Evolutionary conservation across 2,329 filamentous ascomycete genomes (phyloP), one percentile per base, ranked within the genome.

Genomic region (Colletotrichum musicola): DNA sequence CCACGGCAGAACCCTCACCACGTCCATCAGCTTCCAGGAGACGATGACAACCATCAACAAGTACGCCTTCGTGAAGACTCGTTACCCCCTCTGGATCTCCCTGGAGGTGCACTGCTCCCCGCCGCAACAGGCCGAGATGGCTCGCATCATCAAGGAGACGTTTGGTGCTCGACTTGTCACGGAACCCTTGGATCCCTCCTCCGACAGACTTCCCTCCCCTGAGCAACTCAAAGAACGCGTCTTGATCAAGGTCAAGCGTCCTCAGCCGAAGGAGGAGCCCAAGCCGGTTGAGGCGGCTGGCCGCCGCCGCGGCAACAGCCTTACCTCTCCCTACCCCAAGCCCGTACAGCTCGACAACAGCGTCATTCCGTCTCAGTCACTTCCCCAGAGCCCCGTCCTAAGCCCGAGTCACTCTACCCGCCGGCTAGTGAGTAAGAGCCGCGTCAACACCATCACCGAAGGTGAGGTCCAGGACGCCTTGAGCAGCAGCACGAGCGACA

Each of bases 1-100:
- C 70, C 96, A 99, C 75, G 96, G 96, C 25, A 90, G 91, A 67
- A 97, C 95, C 0, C 86, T 97, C 80, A 98, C 96, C 0, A 95
- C 90, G 13, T 91, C 93, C 67, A 94, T 98, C 63, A 89, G 93
- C 44, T 99, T 99, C 81, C 88, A 90, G 53, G 95, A 98, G 79
- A 95, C 95, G 71, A 94, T 99, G 81, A 92, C 91, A 27, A 94
- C 95, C 58, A 96, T 99, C 78, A 93, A 95, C 80, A 95, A 95
- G 77, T 98, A 98, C 77, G 96, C 96, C 2, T 99, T 99, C 76
- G 86, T 90, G 72, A 91, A 92, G 64, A 94, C 93, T n/a, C 88
- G 88, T 22, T 98, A 95, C 73, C 96, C 96, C 0, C 85, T 99
- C 16, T 97, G 96, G 83, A 90, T 99, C 71, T 98, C 96, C 1